Base-by-base conservation (phyloP, 2,329 filamentous ascomycete species). In the Fusarium napiforme region DNA sequence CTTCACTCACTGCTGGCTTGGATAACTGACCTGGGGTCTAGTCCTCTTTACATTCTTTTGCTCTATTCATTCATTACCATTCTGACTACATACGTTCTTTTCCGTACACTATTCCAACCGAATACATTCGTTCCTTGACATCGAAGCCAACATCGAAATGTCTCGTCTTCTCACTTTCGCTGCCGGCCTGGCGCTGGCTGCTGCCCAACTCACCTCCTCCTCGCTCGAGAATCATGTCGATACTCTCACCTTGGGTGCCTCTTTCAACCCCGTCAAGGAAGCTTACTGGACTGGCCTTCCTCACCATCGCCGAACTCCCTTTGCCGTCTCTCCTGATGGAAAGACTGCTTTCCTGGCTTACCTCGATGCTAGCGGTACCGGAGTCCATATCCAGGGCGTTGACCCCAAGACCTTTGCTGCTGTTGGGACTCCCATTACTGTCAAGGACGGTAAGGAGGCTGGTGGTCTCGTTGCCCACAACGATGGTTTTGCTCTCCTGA, bases 401-500 rank as follows among this genome's bases (percentile, higher is more conserved):
- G 83, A 90, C 72, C 85, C 88, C 5, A 78, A 80, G 7, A 88
- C 87, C 12, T 90, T 91, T 73, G 82, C 83, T 21, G 85, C 87
- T 19, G 85, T 86, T 15, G 89, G 88, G 12, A 83, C 83, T 32
- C 79, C 85, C 0, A 82, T 90, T 7, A 88, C 87, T 2, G 80
- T 91, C 43, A 75, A 83, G n/a, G 84, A 85, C 19, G 88, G 84
- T 43, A 87, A 89, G 74, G 89, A 91, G 80, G 88, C 87, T 9
- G 88, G 88, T 60, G 89, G 89, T 50, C 84, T 91, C 2, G 87
- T 91, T 47, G 89, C 89, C 21, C 89, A 91, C 75, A 87, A 91
- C 78, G 88, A 91, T 77, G 89, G 89, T 6, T 91, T 91, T 69
- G 89, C 89, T n/a, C 79, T 91, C 34, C 80, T 91, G 55, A 89